phyloP scores from a whole-genome alignment of 2,329 filamentous ascomycete species.

The Penicillium janthinellum region DNA sequence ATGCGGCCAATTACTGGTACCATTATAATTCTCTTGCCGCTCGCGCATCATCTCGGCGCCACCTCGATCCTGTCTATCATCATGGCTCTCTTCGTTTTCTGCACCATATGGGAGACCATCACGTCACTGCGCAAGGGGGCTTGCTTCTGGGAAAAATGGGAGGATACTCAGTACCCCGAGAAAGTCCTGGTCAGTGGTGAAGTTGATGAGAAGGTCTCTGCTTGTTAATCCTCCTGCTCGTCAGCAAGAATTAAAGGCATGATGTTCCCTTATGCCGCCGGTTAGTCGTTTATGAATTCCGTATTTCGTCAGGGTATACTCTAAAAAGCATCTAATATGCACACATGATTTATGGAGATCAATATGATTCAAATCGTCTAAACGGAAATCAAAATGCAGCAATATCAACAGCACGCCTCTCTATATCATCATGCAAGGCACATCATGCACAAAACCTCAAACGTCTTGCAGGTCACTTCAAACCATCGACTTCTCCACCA shows the following conservation, averaged over 20 bases:
- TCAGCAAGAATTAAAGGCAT: no score
- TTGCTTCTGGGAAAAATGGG: constrained; percentile 34
- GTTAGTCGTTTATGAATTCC: background rate
- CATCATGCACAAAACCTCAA: background rate
- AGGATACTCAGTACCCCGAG: constrained; percentile 32
- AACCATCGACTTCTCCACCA: constrained; percentile 33
- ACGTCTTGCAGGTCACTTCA: constrained; percentile 8
- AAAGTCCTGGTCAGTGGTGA: background rate
- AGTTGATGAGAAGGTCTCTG: background rate
- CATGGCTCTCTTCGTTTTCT: constrained; percentile 48
- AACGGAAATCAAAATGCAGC: background rate
- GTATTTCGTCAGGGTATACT: no score
- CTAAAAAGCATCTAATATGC: background rate
- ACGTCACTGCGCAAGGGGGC: constrained; percentile 28
- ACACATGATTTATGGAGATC: background rate
- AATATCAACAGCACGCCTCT: background rate
- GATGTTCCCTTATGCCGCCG: no score
- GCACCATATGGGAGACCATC: constrained; percentile 51
- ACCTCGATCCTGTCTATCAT: constrained; percentile 47
- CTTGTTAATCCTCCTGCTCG: background rate
- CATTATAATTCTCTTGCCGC: constrained; percentile 40
- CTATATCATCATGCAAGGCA: background rate
- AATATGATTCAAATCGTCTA: background rate
- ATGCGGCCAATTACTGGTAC: constrained; percentile 41
- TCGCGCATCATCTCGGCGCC: constrained; percentile 31